phyloP scores from a whole-genome alignment of 2,329 filamentous ascomycete species.

The Curvularia verruculosa region DNA sequence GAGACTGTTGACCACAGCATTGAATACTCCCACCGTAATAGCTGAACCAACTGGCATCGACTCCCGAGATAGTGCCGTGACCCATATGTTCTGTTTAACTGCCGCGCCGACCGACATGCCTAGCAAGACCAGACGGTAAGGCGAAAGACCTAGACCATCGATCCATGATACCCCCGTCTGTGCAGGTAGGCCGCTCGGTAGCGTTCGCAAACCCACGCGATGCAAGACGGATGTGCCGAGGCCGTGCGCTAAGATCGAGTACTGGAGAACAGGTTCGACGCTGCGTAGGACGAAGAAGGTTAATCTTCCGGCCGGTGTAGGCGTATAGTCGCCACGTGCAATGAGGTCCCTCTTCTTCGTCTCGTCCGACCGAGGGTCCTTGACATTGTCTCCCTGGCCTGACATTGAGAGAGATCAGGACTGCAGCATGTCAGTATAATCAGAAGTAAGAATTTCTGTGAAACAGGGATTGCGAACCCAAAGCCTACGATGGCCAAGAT shows the following conservation, averaged over 20 bases:
- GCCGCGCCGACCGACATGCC: conserved; percentile 60
- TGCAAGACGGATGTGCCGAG: conserved; percentile 53
- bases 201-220: conserved; percentile 52
- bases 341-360: conserved; percentile 47
- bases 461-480: not conserved
- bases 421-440: not conserved
- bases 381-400: not conserved
- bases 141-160: conserved; percentile 56
- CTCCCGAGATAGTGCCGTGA: conserved; percentile 56
- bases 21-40: conserved; percentile 57
- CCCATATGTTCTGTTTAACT: conserved; percentile 64
- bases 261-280: conserved; percentile 57
- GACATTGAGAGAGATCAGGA: not conserved
- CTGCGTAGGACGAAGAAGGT: conserved; percentile 56
- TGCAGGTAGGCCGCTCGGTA: conserved; percentile 52
- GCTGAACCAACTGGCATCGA: conserved; percentile 56
- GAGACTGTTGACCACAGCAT: conserved; percentile 61
- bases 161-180: conserved; percentile 49
- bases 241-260: conserved; percentile 55
- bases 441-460: not conserved
- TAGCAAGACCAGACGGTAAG: conserved; percentile 59
- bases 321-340: conserved; percentile 50
- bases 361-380: conserved; percentile 38
- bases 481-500: not conserved
- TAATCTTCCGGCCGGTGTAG: conserved; percentile 48